Percentiles rank a stretch among this genome's conserved stretches.
These are phyloP conservation scores for Rhodotorula sp. DNA, from an alignment of 1,284 basidiomycete species.

Conservation along the genomic window DNA sequence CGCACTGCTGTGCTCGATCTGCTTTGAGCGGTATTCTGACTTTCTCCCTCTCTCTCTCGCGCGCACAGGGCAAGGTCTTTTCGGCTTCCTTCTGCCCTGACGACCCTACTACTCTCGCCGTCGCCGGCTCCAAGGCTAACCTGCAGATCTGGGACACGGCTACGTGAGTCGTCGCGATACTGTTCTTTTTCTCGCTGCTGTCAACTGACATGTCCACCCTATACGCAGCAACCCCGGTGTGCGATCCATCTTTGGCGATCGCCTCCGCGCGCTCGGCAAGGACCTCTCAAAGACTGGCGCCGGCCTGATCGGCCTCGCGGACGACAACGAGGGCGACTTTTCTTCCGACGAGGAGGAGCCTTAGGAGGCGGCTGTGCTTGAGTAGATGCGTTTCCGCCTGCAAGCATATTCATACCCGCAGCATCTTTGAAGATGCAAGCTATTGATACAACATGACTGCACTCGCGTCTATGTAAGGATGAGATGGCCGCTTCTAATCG, in stretches of 20 bases:
- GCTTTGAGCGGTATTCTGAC: conserved; percentile 16
- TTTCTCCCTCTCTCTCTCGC: not conserved
- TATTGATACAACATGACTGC: not conserved
- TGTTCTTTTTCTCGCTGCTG: not conserved
- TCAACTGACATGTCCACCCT: not conserved
- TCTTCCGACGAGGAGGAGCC: conserved; percentile 19
- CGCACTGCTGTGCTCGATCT: too few species aligned
- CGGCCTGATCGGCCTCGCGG: conserved; percentile 29
- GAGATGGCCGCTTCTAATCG: too few species aligned
- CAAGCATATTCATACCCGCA: not conserved
- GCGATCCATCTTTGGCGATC: conserved; percentile 49
- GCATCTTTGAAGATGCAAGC: not conserved
- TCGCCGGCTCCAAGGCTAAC: conserved; percentile 87
- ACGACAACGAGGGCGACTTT: conserved; percentile 33
- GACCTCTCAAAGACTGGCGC: conserved; percentile 34
- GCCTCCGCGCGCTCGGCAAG: conserved; percentile 44
- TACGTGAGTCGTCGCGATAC: conserved; percentile 21
- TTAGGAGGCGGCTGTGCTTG: not conserved
- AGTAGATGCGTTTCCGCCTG: too few species aligned
- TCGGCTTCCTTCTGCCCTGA: conserved; percentile 87
- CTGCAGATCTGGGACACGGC: conserved; percentile 85
- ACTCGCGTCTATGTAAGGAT: too few species aligned
- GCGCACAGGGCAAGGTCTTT: conserved; percentile 84
- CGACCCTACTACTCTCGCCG: conserved; percentile 88
- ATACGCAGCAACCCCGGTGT: conserved; percentile 46